These are phyloP conservation scores for Stygiomarasmius scandens DNA, from an alignment of 1,284 basidiomycete species.

Conservation along the genomic window DNA sequence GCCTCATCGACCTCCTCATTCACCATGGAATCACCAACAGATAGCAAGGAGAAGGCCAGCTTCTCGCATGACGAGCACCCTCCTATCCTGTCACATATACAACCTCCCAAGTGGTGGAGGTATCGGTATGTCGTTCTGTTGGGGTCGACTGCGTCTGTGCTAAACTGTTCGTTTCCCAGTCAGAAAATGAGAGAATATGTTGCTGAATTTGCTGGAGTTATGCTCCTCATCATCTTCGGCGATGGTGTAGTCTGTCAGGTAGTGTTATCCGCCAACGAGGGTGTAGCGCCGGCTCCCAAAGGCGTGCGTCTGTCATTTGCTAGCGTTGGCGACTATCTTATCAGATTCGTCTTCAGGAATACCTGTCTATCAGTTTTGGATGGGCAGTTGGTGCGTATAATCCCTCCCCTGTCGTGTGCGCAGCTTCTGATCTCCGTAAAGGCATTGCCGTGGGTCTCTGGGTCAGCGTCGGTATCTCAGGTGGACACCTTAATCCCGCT, in stretches of 20 bases:
- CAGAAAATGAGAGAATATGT: slow-evolving; percentile 58
- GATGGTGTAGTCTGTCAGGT: slow-evolving; percentile 66
- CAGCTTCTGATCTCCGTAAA: not conserved
- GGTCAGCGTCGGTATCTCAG: slow-evolving; percentile 67
- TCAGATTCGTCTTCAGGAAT: slow-evolving; percentile 43
- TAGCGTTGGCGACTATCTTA: not conserved
- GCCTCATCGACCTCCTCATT: not conserved
- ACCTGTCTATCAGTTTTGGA: slow-evolving; percentile 61
- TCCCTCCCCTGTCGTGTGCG: slow-evolving; percentile 11
- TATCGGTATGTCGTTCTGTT: not conserved
- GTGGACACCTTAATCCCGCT: slow-evolving; percentile 80
- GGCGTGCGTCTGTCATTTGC: slow-evolving; percentile 53
- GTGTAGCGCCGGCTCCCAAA: slow-evolving; percentile 54
- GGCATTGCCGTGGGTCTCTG: slow-evolving; percentile 63
- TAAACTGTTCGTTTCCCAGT: slow-evolving; percentile 22
- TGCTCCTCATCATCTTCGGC: slow-evolving; percentile 67
- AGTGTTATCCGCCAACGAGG: slow-evolving; percentile 52
- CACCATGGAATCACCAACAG: not conserved
- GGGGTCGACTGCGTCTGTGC: not conserved
- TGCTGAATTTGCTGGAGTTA: slow-evolving; percentile 68
- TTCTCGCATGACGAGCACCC: not conserved
- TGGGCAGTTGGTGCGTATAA: slow-evolving; percentile 60
- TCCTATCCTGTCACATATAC: not conserved
- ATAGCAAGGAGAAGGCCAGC: not conserved
- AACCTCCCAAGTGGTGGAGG: not conserved